Conservation (phyloP, 1,139 yeast species). For the Pichia sp. region DNA sequence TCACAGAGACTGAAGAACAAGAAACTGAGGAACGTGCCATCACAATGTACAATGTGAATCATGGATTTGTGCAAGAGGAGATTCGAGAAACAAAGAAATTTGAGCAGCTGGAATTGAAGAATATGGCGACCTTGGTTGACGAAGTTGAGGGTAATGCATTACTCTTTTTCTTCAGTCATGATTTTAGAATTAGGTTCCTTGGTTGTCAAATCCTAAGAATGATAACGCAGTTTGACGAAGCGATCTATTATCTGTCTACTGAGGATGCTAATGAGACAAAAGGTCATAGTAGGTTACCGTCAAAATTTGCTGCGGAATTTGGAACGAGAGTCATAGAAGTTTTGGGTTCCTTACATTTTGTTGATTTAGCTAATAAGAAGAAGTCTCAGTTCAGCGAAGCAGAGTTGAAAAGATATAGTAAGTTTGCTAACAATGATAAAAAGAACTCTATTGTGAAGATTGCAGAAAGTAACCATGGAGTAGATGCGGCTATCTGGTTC, state of each 20-base stretch:
- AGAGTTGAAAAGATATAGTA: constrained; percentile 65
- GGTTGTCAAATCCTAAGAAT: constrained; percentile 71
- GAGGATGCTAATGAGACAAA: constrained; percentile 24
- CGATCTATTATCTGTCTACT: constrained; percentile 46
- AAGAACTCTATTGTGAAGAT: constrained; percentile 61
- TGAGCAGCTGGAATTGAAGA: constrained; percentile 73
- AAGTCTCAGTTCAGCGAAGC: constrained; percentile 68
- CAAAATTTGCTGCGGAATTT: constrained; percentile 71
- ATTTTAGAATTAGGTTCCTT: constrained; percentile 60
- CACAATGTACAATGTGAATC: constrained; percentile 26
- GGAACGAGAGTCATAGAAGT: constrained; percentile 77
- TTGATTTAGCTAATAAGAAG: constrained; percentile 54
- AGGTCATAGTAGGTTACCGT: constrained; percentile 46
- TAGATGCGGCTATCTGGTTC: constrained; percentile 94
- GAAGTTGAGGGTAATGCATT: constrained; percentile 95
- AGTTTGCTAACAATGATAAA: constrained; percentile 48
- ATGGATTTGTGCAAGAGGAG: constrained; percentile 27
- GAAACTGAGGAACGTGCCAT: constrained; percentile 21
- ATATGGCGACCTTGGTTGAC: constrained; percentile 75
- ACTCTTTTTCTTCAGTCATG: constrained; percentile 86
- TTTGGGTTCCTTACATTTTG: constrained; percentile 62
- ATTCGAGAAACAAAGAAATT: constrained; percentile 24
- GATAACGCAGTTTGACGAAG: constrained; percentile 80
- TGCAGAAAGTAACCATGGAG: constrained; percentile 90
- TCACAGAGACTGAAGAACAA: constrained; percentile 30